Percentiles rank a stretch among this genome's conserved stretches.
Evolutionary conservation across 2,329 filamentous ascomycete species (phyloP).

Genomic region (Colletotrichum destructivum): DNA sequence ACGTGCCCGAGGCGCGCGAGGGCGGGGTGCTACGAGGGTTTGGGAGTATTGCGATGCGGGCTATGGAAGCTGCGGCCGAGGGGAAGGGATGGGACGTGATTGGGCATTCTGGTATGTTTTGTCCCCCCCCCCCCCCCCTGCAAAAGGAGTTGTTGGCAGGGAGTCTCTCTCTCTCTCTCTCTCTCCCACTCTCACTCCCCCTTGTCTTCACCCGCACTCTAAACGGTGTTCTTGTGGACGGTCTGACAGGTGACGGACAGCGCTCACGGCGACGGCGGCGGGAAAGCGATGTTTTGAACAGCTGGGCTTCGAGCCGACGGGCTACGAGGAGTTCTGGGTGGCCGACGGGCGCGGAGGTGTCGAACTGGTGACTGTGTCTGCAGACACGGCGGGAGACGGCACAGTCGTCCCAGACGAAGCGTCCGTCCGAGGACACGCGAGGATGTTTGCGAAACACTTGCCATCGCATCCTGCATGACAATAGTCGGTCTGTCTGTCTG

Average conservation of each 20-base stretch:
- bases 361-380: slow-evolving; percentile 20
- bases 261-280: slow-evolving; percentile 49
- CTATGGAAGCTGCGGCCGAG: slow-evolving; percentile 19
- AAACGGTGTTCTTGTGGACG: background rate
- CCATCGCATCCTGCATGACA: background rate
- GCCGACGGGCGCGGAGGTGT: background rate
- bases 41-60: slow-evolving; percentile 28
- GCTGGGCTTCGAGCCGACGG: slow-evolving; percentile 48
- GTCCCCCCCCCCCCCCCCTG: too few relatives aligned
- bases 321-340: slow-evolving; percentile 49
- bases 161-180: too few relatives aligned
- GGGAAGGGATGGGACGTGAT: slow-evolving; percentile 45
- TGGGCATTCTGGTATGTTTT: slow-evolving; percentile 48
- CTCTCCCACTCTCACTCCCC: too few relatives aligned
- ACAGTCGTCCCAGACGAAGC: background rate
- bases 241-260: slow-evolving; percentile 40
- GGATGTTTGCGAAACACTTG: slow-evolving; percentile 26
- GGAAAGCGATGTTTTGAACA: slow-evolving; percentile 48
- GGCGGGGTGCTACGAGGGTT: slow-evolving; percentile 42
- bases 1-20: slow-evolving; percentile 8
- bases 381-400: slow-evolving; percentile 7
- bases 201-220: too few relatives aligned
- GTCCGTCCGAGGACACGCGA: slow-evolving; percentile 32
- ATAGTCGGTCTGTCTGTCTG: background rate
- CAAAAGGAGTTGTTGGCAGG: background rate